A percentile compares a stretch with the other conserved stretches of the same genome.
Conservation (phyloP, 345 rosid species). For the Aethionema arabicum region DNA sequence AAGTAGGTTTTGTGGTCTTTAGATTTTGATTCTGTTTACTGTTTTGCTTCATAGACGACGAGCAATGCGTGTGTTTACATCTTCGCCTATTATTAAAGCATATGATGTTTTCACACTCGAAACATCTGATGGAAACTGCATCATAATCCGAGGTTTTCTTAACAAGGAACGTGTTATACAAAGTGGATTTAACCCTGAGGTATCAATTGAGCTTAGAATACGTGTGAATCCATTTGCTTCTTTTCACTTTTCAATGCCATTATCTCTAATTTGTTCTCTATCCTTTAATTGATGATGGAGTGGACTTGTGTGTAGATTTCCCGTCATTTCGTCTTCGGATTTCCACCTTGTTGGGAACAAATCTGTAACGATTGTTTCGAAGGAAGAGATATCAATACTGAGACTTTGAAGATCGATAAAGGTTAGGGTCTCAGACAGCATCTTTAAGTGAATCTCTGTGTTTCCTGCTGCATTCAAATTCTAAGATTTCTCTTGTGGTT, state of each 20-base stretch:
- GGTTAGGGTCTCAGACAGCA: conserved; percentile 29
- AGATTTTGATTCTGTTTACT: background rate
- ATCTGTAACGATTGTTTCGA: conserved; percentile 36
- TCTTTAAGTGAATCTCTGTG: conserved; percentile 6
- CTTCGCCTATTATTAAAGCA: conserved; percentile 68
- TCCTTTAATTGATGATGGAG: background rate
- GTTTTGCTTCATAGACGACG: conserved; percentile 30
- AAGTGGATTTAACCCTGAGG: conserved; percentile 69
- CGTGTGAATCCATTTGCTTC: background rate
- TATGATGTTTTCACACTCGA: conserved; percentile 60
- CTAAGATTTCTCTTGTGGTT: background rate
- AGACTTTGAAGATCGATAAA: conserved; percentile 14
- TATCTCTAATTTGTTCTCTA: background rate
- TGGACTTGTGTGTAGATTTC: conserved; percentile 45
- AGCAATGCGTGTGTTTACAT: conserved; percentile 59
- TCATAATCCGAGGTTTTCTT: conserved; percentile 55
- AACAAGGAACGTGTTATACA: conserved; percentile 45
- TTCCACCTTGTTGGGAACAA: conserved; percentile 76
- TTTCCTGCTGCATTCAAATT: conserved; percentile 9
- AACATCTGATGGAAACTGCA: conserved; percentile 63
- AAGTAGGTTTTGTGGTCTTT: background rate
- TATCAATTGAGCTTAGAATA: conserved; percentile 19
- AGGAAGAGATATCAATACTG: conserved; percentile 16
- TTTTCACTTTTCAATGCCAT: background rate
- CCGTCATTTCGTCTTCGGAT: conserved; percentile 63